These are phyloP conservation scores for Capniomyces stellatus DNA, from an alignment of 371 early-diverging fungal species.

Conservation along the genomic window DNA sequence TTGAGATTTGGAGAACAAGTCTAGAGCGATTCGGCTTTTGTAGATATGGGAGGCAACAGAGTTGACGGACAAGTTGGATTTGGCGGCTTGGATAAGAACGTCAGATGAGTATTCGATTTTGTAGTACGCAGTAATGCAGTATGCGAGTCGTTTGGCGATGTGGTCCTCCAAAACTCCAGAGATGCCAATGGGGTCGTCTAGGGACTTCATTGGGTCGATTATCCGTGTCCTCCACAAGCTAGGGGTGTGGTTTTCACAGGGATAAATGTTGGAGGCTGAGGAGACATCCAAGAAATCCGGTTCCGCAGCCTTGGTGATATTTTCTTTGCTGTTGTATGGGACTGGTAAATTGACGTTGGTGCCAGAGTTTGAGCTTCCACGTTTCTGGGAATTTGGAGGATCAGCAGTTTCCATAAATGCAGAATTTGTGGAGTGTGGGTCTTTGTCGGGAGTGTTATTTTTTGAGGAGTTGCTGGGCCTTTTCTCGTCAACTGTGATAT, in stretches of 20 bases:
- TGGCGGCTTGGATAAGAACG: conserved; percentile 34
- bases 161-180: conserved; percentile 32
- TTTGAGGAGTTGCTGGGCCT: too few relatives aligned
- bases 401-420: too few relatives aligned
- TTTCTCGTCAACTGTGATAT: too few relatives aligned
- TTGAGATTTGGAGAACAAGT: not conserved
- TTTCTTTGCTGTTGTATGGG: too few relatives aligned
- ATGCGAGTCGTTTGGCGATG: conserved; percentile 55
- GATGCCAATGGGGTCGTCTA: conserved; percentile 15
- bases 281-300: not conserved
- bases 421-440: too few relatives aligned
- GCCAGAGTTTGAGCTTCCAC: not conserved
- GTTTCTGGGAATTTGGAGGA: too few relatives aligned
- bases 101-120: conserved; percentile 77
- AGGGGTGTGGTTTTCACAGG: not conserved
- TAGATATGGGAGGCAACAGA: conserved; percentile 28
- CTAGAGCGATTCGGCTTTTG: not conserved
- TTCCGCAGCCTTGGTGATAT: not conserved
- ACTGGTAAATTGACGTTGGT: too few relatives aligned
- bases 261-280: too few relatives aligned
- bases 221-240: conserved; percentile 9
- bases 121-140: conserved; percentile 56
- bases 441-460: too few relatives aligned
- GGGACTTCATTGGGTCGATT: conserved; percentile 17
- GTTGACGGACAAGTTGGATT: conserved; percentile 30